Evolutionary conservation across 768 basidiomycete species (phyloP).

Genomic region (Tricholoma sp.): DNA sequence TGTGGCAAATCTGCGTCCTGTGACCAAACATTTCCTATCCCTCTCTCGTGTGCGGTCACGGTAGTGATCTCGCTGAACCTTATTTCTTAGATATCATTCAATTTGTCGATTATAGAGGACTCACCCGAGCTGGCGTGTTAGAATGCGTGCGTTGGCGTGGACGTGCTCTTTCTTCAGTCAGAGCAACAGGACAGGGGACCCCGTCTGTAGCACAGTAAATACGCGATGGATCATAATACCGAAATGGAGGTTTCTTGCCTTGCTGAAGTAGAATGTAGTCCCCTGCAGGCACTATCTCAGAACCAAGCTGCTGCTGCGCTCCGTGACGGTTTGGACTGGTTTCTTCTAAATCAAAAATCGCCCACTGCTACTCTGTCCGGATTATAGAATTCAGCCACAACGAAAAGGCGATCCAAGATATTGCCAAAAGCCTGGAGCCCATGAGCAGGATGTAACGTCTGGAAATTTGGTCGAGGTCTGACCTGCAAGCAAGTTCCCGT

Average conservation of each 20-base stretch:
- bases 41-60: conserved; percentile 10
- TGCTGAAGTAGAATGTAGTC: conserved; percentile 10
- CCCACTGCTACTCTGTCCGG: conserved; percentile 1
- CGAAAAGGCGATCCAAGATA: neutral
- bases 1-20: conserved; percentile 7
- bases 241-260: conserved; percentile 6
- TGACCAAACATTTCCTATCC: conserved; percentile 11
- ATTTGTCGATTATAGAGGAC: conserved; percentile 1
- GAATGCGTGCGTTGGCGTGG: conserved; percentile 12
- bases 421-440: neutral
- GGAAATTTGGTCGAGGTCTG: neutral
- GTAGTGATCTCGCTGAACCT: conserved; percentile 8
- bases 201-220: conserved; percentile 7
- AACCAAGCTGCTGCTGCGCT: conserved; percentile 2
- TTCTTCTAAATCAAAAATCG: conserved; percentile 9
- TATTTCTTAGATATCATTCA: conserved; percentile 2
- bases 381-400: neutral
- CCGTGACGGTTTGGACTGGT: conserved; percentile 5
- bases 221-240: neutral
- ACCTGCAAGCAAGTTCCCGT: neutral
- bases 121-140: conserved; percentile 6
- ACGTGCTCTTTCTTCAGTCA: conserved; percentile 8
- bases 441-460: neutral
- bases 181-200: conserved; percentile 5
- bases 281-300: conserved; percentile 9